phyloP scores from a whole-genome alignment of 768 basidiomycete genomes.

The Terana coerulea region DNA sequence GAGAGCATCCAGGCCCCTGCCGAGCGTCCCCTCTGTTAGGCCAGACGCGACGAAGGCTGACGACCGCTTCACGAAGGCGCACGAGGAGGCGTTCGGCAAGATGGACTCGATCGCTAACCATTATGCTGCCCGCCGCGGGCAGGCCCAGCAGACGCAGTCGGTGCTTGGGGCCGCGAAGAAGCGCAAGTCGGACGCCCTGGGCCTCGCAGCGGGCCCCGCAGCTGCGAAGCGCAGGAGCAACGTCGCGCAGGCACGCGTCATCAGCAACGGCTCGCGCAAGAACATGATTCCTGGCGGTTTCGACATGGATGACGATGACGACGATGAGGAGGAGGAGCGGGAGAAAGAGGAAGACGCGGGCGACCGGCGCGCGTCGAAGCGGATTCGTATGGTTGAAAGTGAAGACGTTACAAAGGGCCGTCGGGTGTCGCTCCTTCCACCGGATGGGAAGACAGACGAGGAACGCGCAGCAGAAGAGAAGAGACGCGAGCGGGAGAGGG shows the following conservation, averaged over 20 bases:
- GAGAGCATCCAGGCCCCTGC: slow-evolving; percentile 21
- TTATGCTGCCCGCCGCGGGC: slow-evolving; percentile 45
- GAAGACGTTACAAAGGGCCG: slow-evolving; percentile 32
- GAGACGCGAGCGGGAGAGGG: slow-evolving; percentile 42
- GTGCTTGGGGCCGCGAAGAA: slow-evolving; percentile 26
- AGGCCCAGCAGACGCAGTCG: slow-evolving; percentile 8
- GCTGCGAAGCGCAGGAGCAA: slow-evolving; percentile 26
- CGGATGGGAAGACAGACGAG: slow-evolving; percentile 10
- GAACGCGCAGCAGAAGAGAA: slow-evolving; percentile 27
- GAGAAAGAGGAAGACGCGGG: slow-evolving; percentile 30
- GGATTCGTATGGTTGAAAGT: slow-evolving; percentile 35
- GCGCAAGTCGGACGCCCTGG: slow-evolving; percentile 51
- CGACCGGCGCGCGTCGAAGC: slow-evolving; percentile 41
- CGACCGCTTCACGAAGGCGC: slow-evolving; percentile 51
- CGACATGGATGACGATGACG: slow-evolving; percentile 52
- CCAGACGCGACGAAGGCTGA: slow-evolving; percentile 5
- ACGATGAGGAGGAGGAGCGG: slow-evolving; percentile 32
- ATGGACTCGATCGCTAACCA: slow-evolving; percentile 73
- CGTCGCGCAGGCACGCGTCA: slow-evolving; percentile 38
- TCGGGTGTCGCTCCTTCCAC: slow-evolving; percentile 32
- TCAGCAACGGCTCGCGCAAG: slow-evolving; percentile 42
- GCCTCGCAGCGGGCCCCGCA: slow-evolving; percentile 22
- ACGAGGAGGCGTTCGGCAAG: slow-evolving; percentile 63
- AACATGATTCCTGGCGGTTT: slow-evolving; percentile 48
- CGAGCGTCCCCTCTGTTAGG: background rate